phyloP scores from a whole-genome alignment of 2,329 filamentous ascomycete species.

The Curvularia sp. region DNA sequence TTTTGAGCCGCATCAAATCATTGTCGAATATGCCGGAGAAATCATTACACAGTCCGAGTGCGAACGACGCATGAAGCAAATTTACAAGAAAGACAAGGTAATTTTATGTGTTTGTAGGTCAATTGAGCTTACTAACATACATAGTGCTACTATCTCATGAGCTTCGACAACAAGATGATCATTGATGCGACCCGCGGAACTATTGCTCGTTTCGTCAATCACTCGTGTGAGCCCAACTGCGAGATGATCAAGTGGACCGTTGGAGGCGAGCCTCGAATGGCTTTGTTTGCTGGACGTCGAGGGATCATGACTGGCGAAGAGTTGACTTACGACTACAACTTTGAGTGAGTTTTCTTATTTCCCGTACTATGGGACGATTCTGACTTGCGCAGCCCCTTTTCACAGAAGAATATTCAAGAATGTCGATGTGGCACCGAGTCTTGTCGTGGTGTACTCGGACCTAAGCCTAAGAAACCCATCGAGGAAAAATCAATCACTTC shows the following conservation, averaged over 20 bases:
- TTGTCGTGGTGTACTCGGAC: conserved; percentile 68
- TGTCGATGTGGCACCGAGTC: conserved; percentile 67
- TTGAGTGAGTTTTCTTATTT: conserved; percentile 59
- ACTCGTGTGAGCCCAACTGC: conserved; percentile 95
- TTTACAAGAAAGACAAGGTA: conserved; percentile 93
- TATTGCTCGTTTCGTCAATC: conserved; percentile 97
- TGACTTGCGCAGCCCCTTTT: conserved; percentile 48
- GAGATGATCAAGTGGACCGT: conserved; percentile 99
- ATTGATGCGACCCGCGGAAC: conserved; percentile 96
- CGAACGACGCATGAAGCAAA: conserved; percentile 88
- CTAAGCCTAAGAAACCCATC: conserved; percentile 59
- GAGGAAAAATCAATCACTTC: conserved; percentile 44
- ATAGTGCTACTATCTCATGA: conserved; percentile 98
- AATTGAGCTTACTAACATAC: conserved; percentile 24
- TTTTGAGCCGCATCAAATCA: conserved; percentile 90
- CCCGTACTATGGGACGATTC: background rate
- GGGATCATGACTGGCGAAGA: conserved; percentile 96
- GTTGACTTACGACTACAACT: conserved; percentile 90
- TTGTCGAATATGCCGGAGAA: conserved; percentile 97
- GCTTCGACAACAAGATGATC: conserved; percentile 97
- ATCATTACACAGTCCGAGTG: conserved; percentile 96
- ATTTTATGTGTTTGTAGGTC: conserved; percentile 35
- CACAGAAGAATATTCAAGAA: conserved; percentile 67
- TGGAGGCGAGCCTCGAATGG: conserved; percentile 91
- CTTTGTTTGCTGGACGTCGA: conserved; percentile 87